Evolutionary conservation across 768 basidiomycete species (phyloP), one percentile per base, ranked within the genome.

Genomic region (Tricholoma saponaceum): DNA sequence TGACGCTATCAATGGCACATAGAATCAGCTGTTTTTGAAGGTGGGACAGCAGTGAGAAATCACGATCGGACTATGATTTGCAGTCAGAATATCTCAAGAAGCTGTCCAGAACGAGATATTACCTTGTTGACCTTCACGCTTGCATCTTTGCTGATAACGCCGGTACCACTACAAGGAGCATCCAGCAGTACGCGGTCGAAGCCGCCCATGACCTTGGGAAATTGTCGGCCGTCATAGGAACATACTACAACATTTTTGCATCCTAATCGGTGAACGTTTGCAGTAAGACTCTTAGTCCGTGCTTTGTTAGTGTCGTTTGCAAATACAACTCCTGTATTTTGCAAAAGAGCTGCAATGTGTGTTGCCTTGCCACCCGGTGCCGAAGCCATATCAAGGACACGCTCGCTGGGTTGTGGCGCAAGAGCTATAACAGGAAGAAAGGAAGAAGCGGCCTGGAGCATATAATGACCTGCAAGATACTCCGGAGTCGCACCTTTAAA

Each of bases 81-180:
- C 20, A 50, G 16, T 18, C 51, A 51, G 12, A 47, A 9, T 52
- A 41, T 6, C 23, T 16, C 54, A 66, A 47, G 46, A 49, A 33
- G 57, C 12, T 30, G 35, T 28, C 32, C 47, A 54, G 56, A 54
- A 51, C 53, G 41, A 53, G 22, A 51, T 67, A 77, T 62, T 64
- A 95, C 96, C 86, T 99, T 99, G 83, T 97, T 99, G 65, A 93
- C 80, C 75, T 99, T 99, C 61, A 99, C 97, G 69, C 93, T 94
- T 18, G 90, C 82, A 69, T 99, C 97, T 73, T 99, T 99, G 74
- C 88, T 90, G 69, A 99, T 99, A 55, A 99, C 96, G 59, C 97
- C 97, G 2, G 97, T 98, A 30, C 97, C 97, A 64, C 91, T 93
- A 72, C 97, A 99, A 25, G 97, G 97, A 33, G 97, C 96, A 73